Conservation (phyloP, 2,329 filamentous ascomycete species). For the Fusarium mangiferae region DNA sequence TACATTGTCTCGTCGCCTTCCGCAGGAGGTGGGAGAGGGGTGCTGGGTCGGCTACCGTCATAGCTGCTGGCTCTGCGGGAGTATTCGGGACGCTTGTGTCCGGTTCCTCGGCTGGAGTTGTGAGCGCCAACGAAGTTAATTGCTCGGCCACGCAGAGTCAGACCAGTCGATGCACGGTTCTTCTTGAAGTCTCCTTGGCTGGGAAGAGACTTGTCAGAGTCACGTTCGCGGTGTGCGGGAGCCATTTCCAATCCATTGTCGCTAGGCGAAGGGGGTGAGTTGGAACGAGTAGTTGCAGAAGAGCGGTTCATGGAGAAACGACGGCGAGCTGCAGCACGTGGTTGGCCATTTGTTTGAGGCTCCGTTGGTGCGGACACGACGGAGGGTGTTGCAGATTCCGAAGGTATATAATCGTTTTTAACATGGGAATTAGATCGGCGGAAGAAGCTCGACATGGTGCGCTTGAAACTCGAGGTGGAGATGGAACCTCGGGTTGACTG, state of each 20-base stretch:
- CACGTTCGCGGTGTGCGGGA: slow-evolving; percentile 39
- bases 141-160: slow-evolving; percentile 59
- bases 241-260: slow-evolving; percentile 57
- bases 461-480: slow-evolving; percentile 58
- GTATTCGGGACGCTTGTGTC: slow-evolving; percentile 38
- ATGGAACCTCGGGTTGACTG: slow-evolving; percentile 56
- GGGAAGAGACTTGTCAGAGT: slow-evolving; percentile 50
- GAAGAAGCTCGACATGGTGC: slow-evolving; percentile 63
- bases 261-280: slow-evolving; percentile 61
- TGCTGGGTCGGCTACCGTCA: slow-evolving; percentile 51
- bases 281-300: slow-evolving; percentile 58
- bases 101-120: slow-evolving; percentile 26
- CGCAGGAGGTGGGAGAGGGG: slow-evolving; percentile 28
- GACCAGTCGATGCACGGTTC: slow-evolving; percentile 61
- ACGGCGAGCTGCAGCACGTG: slow-evolving; percentile 45
- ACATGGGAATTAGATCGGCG: slow-evolving; percentile 54
- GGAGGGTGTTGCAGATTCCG: slow-evolving; percentile 42
- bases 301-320: slow-evolving; percentile 60
- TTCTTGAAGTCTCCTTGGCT: slow-evolving; percentile 61
- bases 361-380: slow-evolving; percentile 40
- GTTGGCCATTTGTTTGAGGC: slow-evolving; percentile 45
- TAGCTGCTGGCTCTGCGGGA: slow-evolving; percentile 61
- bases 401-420: slow-evolving; percentile 34
- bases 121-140: slow-evolving; percentile 58
- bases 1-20: slow-evolving; percentile 44